Conservation (phyloP, 2,329 filamentous ascomycete genomes). For the Lecanicillium sp. region DNA sequence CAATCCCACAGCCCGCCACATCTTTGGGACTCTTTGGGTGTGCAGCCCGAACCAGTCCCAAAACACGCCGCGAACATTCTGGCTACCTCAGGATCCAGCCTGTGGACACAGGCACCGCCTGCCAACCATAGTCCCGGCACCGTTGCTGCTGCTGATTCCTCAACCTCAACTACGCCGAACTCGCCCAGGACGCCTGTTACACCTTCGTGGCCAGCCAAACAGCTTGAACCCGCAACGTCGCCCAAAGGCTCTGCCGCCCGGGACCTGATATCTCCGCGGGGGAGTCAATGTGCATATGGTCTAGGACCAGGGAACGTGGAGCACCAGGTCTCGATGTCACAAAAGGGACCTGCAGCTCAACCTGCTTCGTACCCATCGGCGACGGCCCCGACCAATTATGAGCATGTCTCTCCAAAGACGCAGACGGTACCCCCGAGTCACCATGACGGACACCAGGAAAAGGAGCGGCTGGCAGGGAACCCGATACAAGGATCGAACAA, state of each 20-base stretch:
- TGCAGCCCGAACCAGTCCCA: constrained; percentile 28
- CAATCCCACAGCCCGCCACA: background rate
- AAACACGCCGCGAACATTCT: constrained; percentile 24
- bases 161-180: constrained; percentile 26
- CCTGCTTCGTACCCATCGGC: constrained; percentile 47
- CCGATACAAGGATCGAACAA: constrained; percentile 21
- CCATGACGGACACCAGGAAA: constrained; percentile 21
- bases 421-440: constrained; percentile 11
- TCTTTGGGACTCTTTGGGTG: constrained; percentile 30
- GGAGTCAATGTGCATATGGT: constrained; percentile 53
- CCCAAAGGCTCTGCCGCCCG: constrained; percentile 20
- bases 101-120: constrained; percentile 30
- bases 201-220: constrained; percentile 25
- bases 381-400: constrained; percentile 36
- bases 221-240: constrained; percentile 19
- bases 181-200: constrained; percentile 32
- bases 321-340: constrained; percentile 60
- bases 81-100: constrained; percentile 27
- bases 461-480: constrained; percentile 14
- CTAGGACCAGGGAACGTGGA: constrained; percentile 45
- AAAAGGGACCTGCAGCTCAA: constrained; percentile 51
- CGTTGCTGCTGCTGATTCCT: constrained; percentile 26
- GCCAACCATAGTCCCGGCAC: constrained; percentile 27
- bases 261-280: constrained; percentile 18
- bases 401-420: constrained; percentile 19